Evolutionary conservation across 2,329 filamentous ascomycete species (phyloP).

Genomic region (Clarireedia paspali): DNA sequence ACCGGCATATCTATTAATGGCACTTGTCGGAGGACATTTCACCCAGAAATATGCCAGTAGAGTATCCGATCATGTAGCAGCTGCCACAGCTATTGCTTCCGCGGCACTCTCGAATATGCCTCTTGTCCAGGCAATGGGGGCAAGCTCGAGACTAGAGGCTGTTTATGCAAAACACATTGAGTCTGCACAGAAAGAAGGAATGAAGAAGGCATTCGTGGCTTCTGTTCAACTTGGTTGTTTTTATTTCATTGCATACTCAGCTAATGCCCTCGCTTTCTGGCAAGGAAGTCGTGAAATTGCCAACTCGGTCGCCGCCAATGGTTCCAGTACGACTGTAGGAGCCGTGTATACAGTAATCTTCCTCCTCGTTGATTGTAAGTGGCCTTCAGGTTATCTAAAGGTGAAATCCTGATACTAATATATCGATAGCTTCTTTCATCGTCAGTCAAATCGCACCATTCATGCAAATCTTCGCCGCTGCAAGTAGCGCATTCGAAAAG

Average conservation of each 20-base stretch:
- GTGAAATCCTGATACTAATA: not conserved
- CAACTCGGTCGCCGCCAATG: constrained; percentile 32
- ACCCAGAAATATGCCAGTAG: not conserved
- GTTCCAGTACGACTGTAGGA: not conserved
- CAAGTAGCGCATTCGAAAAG: not conserved
- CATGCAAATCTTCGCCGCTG: constrained; percentile 2
- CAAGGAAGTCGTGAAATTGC: constrained; percentile 35
- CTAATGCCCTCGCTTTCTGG: constrained; percentile 51
- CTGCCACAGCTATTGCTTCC: not conserved
- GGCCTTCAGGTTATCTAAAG: too few relatives aligned
- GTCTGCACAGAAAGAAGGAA: constrained; percentile 33
- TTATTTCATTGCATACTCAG: constrained; percentile 27
- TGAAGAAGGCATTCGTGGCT: constrained; percentile 40
- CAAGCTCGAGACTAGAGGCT: not conserved
- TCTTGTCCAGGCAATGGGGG: not conserved
- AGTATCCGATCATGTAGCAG: not conserved
- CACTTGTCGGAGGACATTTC: not conserved
- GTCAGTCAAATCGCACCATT: constrained; percentile 4
- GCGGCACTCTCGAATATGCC: not conserved
- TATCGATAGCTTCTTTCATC: not conserved
- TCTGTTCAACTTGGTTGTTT: constrained; percentile 43
- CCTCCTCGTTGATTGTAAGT: constrained; percentile 42
- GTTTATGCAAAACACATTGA: not conserved
- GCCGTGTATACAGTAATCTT: constrained; percentile 41
- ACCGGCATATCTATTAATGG: not conserved